Conservation (phyloP, 805 yeast species). For the Spathaspora gorwiae region DNA sequence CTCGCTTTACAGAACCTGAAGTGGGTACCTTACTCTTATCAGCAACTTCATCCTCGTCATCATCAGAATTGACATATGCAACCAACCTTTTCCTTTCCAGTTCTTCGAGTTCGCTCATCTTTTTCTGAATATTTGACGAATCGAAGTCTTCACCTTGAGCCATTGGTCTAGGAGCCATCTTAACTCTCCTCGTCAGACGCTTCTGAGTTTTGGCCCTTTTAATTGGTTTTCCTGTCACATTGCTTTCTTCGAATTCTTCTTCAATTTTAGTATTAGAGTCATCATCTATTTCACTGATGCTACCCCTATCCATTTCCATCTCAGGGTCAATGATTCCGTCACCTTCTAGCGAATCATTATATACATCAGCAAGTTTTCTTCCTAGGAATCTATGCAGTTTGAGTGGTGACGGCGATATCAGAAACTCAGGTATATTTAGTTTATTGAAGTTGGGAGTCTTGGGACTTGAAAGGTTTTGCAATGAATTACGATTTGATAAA, state of each 20-base stretch:
- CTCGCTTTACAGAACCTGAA: conserved; percentile 8
- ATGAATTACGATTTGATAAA: neutral
- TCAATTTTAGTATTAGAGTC: conserved; percentile 9
- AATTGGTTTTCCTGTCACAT: conserved; percentile 5
- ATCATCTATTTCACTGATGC: conserved; percentile 5
- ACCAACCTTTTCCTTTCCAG: conserved; percentile 15
- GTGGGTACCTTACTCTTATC: conserved; percentile 2
- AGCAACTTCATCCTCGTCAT: conserved; percentile 10
- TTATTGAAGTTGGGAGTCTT: conserved; percentile 3
- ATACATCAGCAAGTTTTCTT: conserved; percentile 40
- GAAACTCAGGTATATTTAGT: conserved; percentile 15
- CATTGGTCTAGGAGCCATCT: conserved; percentile 37
- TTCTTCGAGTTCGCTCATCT: conserved; percentile 31
- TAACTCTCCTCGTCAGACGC: conserved; percentile 49
- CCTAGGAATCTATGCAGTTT: conserved; percentile 27
- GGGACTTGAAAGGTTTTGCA: neutral
- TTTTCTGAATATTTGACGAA: conserved; percentile 40
- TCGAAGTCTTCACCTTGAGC: conserved; percentile 25
- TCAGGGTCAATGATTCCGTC: conserved; percentile 4
- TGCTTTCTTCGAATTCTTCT: conserved; percentile 7
- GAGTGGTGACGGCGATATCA: conserved; percentile 45
- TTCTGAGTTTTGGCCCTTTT: conserved; percentile 43
- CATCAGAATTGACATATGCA: conserved; percentile 18
- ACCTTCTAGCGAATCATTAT: conserved; percentile 33
- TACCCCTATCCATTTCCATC: conserved; percentile 12